Conservation (phyloP, 129 eudicot genomes). For the Artemisia tridentata region DNA sequence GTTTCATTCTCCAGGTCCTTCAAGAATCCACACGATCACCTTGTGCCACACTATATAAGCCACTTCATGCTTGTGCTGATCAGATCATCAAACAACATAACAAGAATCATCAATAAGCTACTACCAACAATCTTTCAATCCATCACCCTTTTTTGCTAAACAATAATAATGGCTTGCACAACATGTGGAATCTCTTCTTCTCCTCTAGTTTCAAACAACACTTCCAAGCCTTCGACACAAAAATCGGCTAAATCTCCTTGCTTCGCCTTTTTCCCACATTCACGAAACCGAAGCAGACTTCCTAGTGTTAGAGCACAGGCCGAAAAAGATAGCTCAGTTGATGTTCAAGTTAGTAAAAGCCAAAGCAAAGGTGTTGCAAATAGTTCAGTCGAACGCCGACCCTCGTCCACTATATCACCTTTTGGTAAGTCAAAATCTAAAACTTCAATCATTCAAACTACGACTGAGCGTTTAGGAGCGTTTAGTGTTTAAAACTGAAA, state of each 20-base stretch:
- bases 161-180: constrained; percentile 25
- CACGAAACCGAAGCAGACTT: constrained; percentile 14
- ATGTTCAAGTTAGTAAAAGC: constrained; percentile 40
- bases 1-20: constrained; percentile 13
- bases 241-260: constrained; percentile 32
- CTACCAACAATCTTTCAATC: not conserved
- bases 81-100: not conserved
- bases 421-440: constrained; percentile 26
- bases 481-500: no score
- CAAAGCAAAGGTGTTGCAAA: constrained; percentile 14
- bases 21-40: constrained; percentile 23
- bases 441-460: not conserved
- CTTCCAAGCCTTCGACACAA: not conserved
- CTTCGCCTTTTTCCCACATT: constrained; percentile 26
- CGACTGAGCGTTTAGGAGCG: no score
- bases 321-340: constrained; percentile 39
- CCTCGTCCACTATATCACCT: constrained; percentile 30
- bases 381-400: constrained; percentile 24
- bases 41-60: constrained; percentile 22
- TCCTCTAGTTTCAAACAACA: constrained; percentile 23
- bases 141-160: not conserved
- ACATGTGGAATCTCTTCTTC: constrained; percentile 18
- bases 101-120: not conserved
- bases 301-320: constrained; percentile 45
- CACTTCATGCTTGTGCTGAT: not conserved